Base-by-base conservation (phyloP, 805 yeast genomes). In the Yarrowia hollandica region DNA sequence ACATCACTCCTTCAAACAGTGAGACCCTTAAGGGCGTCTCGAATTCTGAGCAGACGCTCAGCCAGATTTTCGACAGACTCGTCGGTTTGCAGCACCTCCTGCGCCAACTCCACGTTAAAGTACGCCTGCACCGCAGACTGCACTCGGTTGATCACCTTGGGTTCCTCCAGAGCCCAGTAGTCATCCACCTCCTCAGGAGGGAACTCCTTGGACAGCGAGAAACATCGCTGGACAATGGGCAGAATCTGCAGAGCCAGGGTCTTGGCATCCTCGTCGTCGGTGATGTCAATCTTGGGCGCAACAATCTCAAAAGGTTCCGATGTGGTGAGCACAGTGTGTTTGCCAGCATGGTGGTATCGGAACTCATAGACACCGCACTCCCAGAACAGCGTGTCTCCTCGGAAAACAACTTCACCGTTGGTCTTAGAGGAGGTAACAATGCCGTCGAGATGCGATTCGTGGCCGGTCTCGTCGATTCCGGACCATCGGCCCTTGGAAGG, bases 361-460 rank as follows among this genome's bases (percentile, higher is more conserved):
- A 88, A 77, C 71, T 88, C 92, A 71, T 82, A 88, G 30, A 81
- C 75, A 0, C 95, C 95, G 37, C 79, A 82, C 64, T 84, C 85
- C 81, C 84, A 85, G 65, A 77, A 77, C 39, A 85, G 71, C 50
- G 78, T 72, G 4, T 76, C 75, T 7, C 76, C 75, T 10, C 72
- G 67, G 65, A 88, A 88, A 10, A 65, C 72, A 7, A 80, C 75
- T 11, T 68, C 64, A 1, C 92, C 91, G 3, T 67, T 62, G 9
- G 71, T 59, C 21, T 39, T 60, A 7, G 34, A 54, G 11, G 60
- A 28, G n/a, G 60, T 19, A 23, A 65, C 46, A 21, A 69, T 62
- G n/a, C 65, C 63, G 19, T 59, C 62, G 2, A 64, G 54, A 37
- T 68, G 67, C 18, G 61, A 63, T 9, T 52, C 41, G 19, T 60